These are phyloP conservation scores for Clavispora vitiphila DNA, from an alignment of 805 yeast species.

Conservation along the genomic window DNA sequence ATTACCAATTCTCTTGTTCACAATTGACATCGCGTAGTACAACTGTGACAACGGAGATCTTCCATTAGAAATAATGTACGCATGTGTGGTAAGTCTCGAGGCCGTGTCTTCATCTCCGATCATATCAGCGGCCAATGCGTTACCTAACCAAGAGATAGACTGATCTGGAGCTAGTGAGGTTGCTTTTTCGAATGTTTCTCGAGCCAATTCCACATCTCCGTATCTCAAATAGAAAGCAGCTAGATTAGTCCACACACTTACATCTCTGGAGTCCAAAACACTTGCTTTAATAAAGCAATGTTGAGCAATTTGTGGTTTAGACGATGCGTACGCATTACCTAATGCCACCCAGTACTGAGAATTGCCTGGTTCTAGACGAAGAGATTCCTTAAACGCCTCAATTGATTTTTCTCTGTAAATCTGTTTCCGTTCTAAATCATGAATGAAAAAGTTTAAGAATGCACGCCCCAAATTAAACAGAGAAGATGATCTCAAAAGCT, in stretches of 20 bases:
- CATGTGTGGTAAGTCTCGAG: slow-evolving; percentile 63
- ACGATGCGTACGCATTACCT: slow-evolving; percentile 66
- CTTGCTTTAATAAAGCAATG: slow-evolving; percentile 88
- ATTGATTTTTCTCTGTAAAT: slow-evolving; percentile 49
- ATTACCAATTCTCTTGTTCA: slow-evolving; percentile 41
- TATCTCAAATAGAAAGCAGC: slow-evolving; percentile 69
- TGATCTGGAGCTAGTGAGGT: slow-evolving; percentile 79
- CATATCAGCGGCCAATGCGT: slow-evolving; percentile 59
- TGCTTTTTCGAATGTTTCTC: slow-evolving; percentile 64
- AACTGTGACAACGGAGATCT: slow-evolving; percentile 63
- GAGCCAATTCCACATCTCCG: slow-evolving; percentile 69
- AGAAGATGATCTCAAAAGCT: slow-evolving; percentile 48
- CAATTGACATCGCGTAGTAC: slow-evolving; percentile 60
- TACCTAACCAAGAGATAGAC: slow-evolving; percentile 79
- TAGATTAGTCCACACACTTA: slow-evolving; percentile 72
- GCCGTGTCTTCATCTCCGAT: slow-evolving; percentile 50
- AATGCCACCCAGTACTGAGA: slow-evolving; percentile 76
- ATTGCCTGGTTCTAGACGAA: slow-evolving; percentile 65
- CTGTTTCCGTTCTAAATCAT: slow-evolving; percentile 1
- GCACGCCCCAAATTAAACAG: slow-evolving; percentile 71
- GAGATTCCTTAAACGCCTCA: slow-evolving; percentile 56
- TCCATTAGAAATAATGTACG: slow-evolving; percentile 74
- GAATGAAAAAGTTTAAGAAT: slow-evolving; percentile 41
- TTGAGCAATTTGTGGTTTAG: slow-evolving; percentile 73
- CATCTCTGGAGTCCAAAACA: slow-evolving; percentile 62